Evolutionary conservation across 78 protist species (phyloP).

Genomic region (Paulinella micropora): DNA sequence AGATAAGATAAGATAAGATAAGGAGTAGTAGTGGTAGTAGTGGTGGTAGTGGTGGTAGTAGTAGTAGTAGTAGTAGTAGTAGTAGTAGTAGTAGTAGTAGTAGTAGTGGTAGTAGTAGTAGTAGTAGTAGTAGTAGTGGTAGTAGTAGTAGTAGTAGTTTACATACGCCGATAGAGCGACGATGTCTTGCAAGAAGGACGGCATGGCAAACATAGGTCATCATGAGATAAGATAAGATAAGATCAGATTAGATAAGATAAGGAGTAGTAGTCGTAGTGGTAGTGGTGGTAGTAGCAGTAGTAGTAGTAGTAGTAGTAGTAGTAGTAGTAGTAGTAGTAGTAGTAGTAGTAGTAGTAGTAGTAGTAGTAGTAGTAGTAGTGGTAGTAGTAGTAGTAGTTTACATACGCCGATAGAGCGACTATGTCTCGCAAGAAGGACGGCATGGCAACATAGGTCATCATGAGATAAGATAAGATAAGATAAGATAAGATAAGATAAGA

Average conservation of each 20-base stretch:
- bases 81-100: not conserved
- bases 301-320: not conserved
- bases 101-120: not conserved
- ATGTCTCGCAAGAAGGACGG: too few species aligned
- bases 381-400: not conserved
- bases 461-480: too few species aligned
- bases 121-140: not conserved
- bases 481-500: too few species aligned
- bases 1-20: too few species aligned
- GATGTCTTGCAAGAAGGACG: too few species aligned
- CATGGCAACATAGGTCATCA: too few species aligned
- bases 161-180: too few species aligned
- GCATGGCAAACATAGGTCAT: too few species aligned
- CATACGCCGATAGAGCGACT: too few species aligned
- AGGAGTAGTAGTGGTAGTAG: not conserved
- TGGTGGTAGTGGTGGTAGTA: not conserved
- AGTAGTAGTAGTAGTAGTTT: not conserved
- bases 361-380: not conserved
- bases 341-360: not conserved
- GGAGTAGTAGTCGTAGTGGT: not conserved
- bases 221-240: too few species aligned
- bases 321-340: not conserved
- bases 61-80: not conserved
- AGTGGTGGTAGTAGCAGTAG: not conserved
- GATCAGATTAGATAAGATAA: too few species aligned